phyloP scores from a whole-genome alignment of 495 filamentous ascomycete species.

The Cercophora newfieldiana region DNA sequence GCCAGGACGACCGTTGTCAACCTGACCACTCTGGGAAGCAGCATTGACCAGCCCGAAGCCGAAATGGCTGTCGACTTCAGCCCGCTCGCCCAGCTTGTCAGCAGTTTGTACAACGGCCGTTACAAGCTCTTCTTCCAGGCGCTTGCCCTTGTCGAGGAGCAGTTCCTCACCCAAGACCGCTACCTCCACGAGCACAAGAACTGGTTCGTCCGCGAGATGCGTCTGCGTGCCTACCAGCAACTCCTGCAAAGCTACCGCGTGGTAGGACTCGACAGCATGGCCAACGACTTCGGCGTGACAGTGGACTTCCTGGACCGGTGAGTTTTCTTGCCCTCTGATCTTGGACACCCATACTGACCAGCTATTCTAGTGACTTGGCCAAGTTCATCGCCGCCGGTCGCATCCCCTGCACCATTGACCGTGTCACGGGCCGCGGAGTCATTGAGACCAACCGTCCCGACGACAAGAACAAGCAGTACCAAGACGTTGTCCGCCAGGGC shows the following conservation, averaged over 20 bases:
- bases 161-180: slow-evolving; percentile 89
- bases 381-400: slow-evolving; percentile 95
- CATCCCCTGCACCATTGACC: slow-evolving; percentile 94
- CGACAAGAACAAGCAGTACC: slow-evolving; percentile 98
- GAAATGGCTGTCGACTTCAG: slow-evolving; percentile 76
- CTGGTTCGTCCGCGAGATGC: slow-evolving; percentile 98
- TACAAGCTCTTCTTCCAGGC: slow-evolving; percentile 92
- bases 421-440: slow-evolving; percentile 81
- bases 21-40: slow-evolving; percentile 73
- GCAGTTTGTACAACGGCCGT: slow-evolving; percentile 86
- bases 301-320: slow-evolving; percentile 95
- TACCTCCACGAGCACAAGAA: slow-evolving; percentile 90
- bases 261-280: slow-evolving; percentile 95
- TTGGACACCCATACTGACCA: slow-evolving; percentile 10
- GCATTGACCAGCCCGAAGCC: slow-evolving; percentile 66
- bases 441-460: slow-evolving; percentile 98
- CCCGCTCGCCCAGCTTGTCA: slow-evolving; percentile 82
- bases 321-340: slow-evolving; percentile 23
- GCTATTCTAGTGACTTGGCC: slow-evolving; percentile 72
- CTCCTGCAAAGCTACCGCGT: slow-evolving; percentile 96
- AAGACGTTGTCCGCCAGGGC: slow-evolving; percentile 94
- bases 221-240: slow-evolving; percentile 91
- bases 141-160: slow-evolving; percentile 87
- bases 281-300: slow-evolving; percentile 89
- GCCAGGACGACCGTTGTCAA: slow-evolving; percentile 71